Evolutionary conservation across 805 yeast genomes (phyloP).

Genomic region (Ogataea nonfermentans): DNA sequence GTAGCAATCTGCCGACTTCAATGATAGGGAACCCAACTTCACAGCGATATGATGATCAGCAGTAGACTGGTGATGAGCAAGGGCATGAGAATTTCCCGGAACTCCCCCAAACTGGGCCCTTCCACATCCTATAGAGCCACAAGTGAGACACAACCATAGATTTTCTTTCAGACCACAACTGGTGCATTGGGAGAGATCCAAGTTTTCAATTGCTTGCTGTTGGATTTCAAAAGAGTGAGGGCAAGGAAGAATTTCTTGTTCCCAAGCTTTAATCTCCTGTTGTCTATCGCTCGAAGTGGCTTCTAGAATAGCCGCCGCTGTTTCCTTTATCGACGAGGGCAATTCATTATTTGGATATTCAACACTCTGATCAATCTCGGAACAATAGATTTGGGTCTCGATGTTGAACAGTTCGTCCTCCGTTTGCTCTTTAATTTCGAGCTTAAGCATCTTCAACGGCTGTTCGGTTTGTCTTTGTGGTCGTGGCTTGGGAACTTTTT

Average conservation of each 20-base stretch:
- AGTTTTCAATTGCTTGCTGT: conserved; percentile 33
- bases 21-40: conserved; percentile 83
- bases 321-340: conserved; percentile 31
- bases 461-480: conserved; percentile 31
- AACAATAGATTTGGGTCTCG: conserved; percentile 40
- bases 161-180: conserved; percentile 69
- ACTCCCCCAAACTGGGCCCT: conserved; percentile 90
- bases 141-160: conserved; percentile 87
- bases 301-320: conserved; percentile 45
- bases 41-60: conserved; percentile 78
- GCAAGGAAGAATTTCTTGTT: conserved; percentile 80
- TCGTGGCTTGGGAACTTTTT: conserved; percentile 47
- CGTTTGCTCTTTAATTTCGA: conserved; percentile 61
- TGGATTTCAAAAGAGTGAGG: conserved; percentile 62
- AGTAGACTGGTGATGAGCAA: conserved; percentile 56
- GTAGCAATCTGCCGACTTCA: conserved; percentile 78
- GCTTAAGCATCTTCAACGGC: conserved; percentile 52
- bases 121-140: conserved; percentile 95
- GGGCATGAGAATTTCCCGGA: conserved; percentile 92
- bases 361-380: conserved; percentile 29
- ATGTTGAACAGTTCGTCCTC: conserved; percentile 65
- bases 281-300: conserved; percentile 59
- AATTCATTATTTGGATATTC: conserved; percentile 31
- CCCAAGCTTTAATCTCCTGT: conserved; percentile 88
- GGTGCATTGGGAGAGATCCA: conserved; percentile 46